Evolutionary conservation across 805 yeast genomes (phyloP).

Genomic region (Starmerella vitae): DNA sequence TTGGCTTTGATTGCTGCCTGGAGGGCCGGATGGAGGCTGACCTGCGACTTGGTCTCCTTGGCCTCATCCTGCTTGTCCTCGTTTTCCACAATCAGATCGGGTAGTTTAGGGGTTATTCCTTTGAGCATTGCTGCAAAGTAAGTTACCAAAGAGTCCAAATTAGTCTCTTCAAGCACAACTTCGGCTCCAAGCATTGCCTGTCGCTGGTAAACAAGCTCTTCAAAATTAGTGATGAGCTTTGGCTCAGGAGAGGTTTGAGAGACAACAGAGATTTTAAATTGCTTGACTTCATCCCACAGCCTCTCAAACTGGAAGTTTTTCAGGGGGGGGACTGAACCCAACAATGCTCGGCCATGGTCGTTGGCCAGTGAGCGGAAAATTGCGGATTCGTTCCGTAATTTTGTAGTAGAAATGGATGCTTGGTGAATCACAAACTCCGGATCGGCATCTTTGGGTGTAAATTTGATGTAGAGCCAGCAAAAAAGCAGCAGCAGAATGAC

Average conservation of each 20-base stretch:
- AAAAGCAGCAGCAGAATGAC: conserved; percentile 12
- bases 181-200: neutral
- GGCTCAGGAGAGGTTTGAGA: conserved; percentile 5
- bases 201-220: conserved; percentile 5
- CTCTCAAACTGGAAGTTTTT: conserved; percentile 55
- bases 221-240: conserved; percentile 3
- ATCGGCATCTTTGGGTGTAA: conserved; percentile 27
- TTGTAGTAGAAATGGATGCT: conserved; percentile 48
- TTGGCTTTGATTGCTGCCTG: neutral
- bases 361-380: conserved; percentile 60
- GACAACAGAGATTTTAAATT: conserved; percentile 8
- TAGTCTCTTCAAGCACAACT: neutral
- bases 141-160: conserved; percentile 14
- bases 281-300: conserved; percentile 31
- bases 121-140: conserved; percentile 18
- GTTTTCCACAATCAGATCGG: neutral
- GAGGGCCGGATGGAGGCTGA: neutral
- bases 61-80: neutral
- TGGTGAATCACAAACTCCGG: conserved; percentile 35
- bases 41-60: neutral
- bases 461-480: conserved; percentile 16
- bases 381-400: conserved; percentile 60
- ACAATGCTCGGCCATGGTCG: conserved; percentile 40
- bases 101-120: conserved; percentile 11
- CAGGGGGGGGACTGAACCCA: conserved; percentile 16